Conservation (phyloP, 768 basidiomycete genomes). For the Rhizopogon salebrosus region DNA sequence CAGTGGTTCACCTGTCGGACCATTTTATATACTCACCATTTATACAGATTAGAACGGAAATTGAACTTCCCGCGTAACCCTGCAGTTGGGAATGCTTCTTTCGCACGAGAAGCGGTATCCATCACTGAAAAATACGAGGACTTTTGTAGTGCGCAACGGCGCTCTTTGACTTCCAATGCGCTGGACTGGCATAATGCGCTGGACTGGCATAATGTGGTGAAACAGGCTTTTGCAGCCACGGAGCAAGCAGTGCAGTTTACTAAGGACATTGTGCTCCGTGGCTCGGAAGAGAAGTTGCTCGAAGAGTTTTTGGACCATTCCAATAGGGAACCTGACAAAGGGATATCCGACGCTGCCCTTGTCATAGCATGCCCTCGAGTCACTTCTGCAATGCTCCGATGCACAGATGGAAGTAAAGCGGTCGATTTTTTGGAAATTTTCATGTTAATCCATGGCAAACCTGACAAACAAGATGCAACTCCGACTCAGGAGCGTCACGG, state of each 20-base stretch:
- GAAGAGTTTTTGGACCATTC: not conserved
- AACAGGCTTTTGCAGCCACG: not conserved
- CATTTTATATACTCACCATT: too few relatives aligned
- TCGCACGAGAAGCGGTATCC: not conserved
- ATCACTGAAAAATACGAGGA: not conserved
- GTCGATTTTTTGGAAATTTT: not conserved
- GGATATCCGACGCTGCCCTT: not conserved
- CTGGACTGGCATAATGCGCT: too few relatives aligned
- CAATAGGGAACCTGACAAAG: not conserved
- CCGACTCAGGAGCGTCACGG: too few relatives aligned
- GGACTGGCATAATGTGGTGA: too few relatives aligned
- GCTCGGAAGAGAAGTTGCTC: not conserved
- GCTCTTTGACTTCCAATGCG: too few relatives aligned
- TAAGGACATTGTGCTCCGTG: too few relatives aligned
- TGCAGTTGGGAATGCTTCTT: not conserved
- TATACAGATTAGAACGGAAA: too few relatives aligned
- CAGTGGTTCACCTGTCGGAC: not conserved
- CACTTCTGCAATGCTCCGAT: not conserved
- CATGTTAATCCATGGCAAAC: not conserved
- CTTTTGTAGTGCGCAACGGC: not conserved
- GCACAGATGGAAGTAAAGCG: not conserved
- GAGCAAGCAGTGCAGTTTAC: not conserved
- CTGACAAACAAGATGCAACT: not conserved
- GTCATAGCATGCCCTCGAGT: not conserved
- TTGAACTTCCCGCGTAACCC: not conserved